phyloP scores from a whole-genome alignment of 1,139 yeast genomes.

The Zygosaccharomyces sapae region DNA sequence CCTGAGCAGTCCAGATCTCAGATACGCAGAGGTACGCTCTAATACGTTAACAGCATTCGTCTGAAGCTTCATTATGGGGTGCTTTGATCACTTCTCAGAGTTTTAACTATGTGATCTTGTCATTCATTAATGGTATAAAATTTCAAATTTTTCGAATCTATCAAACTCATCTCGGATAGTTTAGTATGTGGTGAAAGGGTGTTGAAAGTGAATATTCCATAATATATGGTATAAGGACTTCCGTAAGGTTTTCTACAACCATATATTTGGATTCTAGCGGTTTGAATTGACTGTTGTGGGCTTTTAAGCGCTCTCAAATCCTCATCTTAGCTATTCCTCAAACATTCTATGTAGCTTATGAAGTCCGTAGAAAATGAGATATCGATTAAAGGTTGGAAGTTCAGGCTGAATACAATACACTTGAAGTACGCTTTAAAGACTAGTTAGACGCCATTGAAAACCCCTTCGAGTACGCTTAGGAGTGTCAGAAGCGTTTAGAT shows the following conservation, averaged over 20 bases:
- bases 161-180: neutral
- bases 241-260: neutral
- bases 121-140: neutral
- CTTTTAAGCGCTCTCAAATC: neutral
- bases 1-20: slow-evolving; percentile 59
- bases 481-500: neutral
- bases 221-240: neutral
- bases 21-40: slow-evolving; percentile 69
- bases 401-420: neutral
- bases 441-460: neutral
- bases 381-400: neutral
- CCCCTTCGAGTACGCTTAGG: neutral
- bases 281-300: neutral
- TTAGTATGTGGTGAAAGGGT: neutral
- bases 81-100: neutral
- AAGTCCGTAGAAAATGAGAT: slow-evolving; percentile 3
- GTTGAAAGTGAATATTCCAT: neutral
- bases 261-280: neutral
- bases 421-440: neutral
- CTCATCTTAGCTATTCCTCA: neutral
- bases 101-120: neutral
- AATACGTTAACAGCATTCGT: slow-evolving; percentile 65
- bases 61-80: slow-evolving; percentile 57
- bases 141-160: neutral
- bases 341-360: neutral